Percentiles rank a stretch among this genome's conserved stretches.
These are phyloP conservation scores for Russula olivacea DNA, from an alignment of 768 basidiomycete species.

Conservation along the genomic window DNA sequence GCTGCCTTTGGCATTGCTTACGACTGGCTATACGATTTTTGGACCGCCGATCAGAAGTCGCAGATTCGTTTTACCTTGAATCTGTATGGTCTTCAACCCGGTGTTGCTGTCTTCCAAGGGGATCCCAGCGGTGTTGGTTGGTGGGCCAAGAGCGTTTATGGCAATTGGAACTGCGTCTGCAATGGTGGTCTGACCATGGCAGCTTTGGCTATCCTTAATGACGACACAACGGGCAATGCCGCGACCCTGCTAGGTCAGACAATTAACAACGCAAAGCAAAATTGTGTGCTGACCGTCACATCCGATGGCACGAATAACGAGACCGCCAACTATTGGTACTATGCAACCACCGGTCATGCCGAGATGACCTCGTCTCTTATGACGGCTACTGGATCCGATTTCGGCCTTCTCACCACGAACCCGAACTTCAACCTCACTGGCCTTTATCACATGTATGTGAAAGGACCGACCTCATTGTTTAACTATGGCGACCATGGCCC, in stretches of 20 bases:
- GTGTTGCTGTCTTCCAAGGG: conserved; percentile 47
- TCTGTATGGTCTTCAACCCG: conserved; percentile 67
- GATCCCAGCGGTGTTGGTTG: conserved; percentile 48
- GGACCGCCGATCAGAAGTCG: conserved; percentile 65
- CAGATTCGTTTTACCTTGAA: conserved; percentile 68
- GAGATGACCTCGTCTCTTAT: conserved; percentile 81
- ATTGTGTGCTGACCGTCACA: conserved; percentile 52
- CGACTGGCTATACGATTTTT: conserved; percentile 90
- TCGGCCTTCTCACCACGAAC: conserved; percentile 65
- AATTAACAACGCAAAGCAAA: conserved; percentile 64
- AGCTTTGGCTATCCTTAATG: conserved; percentile 82
- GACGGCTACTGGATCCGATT: conserved; percentile 81
- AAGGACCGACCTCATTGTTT: conserved; percentile 81
- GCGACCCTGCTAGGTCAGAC: conserved; percentile 59
- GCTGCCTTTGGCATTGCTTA: conserved; percentile 90
- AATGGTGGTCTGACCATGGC: conserved; percentile 87
- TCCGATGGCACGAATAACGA: conserved; percentile 89
- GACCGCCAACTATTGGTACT: conserved; percentile 94
- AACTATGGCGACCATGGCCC: conserved; percentile 82
- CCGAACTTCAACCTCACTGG: conserved; percentile 67
- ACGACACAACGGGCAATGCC: conserved; percentile 73
- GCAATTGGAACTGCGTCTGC: conserved; percentile 99
- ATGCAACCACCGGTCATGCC: conserved; percentile 85
- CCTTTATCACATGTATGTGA: conserved; percentile 83
- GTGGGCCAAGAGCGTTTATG: conserved; percentile 70